Evolutionary conservation across 140 eudicot species (phyloP).

Genomic region (Ambrosia hybrid): DNA sequence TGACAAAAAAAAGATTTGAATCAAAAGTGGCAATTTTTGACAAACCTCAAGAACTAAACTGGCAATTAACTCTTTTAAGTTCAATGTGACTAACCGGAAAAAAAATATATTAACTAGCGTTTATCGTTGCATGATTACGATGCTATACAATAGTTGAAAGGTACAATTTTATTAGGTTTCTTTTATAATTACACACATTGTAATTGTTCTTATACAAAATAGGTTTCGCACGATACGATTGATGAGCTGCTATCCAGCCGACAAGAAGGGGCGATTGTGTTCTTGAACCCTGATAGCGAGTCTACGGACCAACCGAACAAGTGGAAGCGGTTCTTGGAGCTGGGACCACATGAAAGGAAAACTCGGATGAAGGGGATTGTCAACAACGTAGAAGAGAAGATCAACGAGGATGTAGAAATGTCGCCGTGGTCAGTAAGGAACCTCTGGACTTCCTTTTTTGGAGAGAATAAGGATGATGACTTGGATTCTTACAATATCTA

Average conservation of each 20-base stretch:
- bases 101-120: too few relatives aligned
- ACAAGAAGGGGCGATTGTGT: slow-evolving; percentile 57
- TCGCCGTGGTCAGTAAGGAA: slow-evolving; percentile 46
- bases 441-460: slow-evolving; percentile 34
- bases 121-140: too few relatives aligned
- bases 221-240: slow-evolving; percentile 61
- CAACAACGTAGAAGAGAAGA: slow-evolving; percentile 4
- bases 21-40: too few relatives aligned
- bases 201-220: not conserved
- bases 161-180: too few relatives aligned
- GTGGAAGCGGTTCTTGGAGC: slow-evolving; percentile 54
- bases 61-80: too few relatives aligned
- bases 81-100: too few relatives aligned
- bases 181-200: too few relatives aligned
- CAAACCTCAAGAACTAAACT: too few relatives aligned
- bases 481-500: slow-evolving; percentile 55
- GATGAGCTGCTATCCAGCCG: slow-evolving; percentile 48
- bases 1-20: too few relatives aligned
- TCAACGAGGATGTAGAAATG: slow-evolving; percentile 15
- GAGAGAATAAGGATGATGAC: slow-evolving; percentile 12
- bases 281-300: slow-evolving; percentile 35
- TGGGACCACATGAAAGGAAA: slow-evolving; percentile 34
- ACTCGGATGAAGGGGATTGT: slow-evolving; percentile 44
- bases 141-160: too few relatives aligned
- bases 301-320: slow-evolving; percentile 22